phyloP scores from a whole-genome alignment of 768 basidiomycete species.

The Cytidiella melzeri region DNA sequence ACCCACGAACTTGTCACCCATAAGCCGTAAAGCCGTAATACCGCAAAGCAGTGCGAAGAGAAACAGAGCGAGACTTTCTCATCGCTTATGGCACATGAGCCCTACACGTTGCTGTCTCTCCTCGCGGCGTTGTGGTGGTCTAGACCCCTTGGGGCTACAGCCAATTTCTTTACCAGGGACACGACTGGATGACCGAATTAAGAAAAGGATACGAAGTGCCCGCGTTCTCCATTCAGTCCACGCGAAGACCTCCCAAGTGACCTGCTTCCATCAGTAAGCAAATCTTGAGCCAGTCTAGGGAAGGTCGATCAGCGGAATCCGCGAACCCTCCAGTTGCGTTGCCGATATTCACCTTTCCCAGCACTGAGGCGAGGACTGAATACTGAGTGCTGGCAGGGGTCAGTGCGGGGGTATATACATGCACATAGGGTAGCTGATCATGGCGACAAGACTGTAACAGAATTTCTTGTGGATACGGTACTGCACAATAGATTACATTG shows the following conservation, averaged over 20 bases:
- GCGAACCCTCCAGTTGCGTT: not conserved
- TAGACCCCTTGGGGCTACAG: not conserved
- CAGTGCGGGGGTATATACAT: no score
- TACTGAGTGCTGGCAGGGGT: no score
- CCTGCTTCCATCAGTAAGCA: not conserved
- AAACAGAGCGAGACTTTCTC: no score
- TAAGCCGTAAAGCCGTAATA: no score
- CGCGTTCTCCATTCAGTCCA: not conserved
- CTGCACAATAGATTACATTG: not conserved
- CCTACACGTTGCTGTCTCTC: slow-evolving; percentile 10
- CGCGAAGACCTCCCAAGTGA: not conserved
- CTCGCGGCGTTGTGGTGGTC: slow-evolving; percentile 1
- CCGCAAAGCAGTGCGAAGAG: no score
- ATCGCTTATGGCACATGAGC: no score
- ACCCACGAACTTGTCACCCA: no score
- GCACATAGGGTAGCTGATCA: no score
- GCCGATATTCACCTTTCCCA: not conserved
- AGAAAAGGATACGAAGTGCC: not conserved
- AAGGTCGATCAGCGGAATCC: not conserved
- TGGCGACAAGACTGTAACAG: no score
- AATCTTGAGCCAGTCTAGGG: not conserved
- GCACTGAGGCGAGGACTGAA: no score
- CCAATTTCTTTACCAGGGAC: not conserved
- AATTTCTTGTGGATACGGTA: not conserved
- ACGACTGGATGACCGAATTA: not conserved